These are phyloP conservation scores for Podila epigama DNA, from an alignment of 192 early-diverging fungal genomes.

Conservation along the genomic window DNA sequence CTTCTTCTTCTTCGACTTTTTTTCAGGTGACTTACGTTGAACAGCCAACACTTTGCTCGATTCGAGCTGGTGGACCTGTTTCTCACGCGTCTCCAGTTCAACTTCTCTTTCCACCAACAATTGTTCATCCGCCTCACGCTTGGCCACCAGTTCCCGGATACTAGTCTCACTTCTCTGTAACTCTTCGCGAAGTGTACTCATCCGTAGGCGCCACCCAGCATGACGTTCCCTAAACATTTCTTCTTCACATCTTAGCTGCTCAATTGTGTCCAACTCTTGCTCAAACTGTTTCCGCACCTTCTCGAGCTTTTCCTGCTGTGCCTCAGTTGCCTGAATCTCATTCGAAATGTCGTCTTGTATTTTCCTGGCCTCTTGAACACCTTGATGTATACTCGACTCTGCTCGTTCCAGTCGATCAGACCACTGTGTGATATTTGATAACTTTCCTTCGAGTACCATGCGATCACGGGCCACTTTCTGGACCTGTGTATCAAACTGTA, in stretches of 20 bases:
- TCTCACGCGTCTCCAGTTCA: slow-evolving; percentile 8
- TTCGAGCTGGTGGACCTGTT: slow-evolving; percentile 9
- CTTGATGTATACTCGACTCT: slow-evolving; percentile 9
- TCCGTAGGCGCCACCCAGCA: slow-evolving; percentile 32
- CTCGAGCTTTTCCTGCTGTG: slow-evolving; percentile 18
- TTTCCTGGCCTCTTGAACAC: not conserved
- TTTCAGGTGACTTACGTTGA: slow-evolving; percentile 28
- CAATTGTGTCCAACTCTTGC: slow-evolving; percentile 1
- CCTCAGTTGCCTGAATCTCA: slow-evolving; percentile 14
- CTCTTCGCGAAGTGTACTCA: not conserved
- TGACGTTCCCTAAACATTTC: slow-evolving; percentile 29
- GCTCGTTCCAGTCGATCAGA: slow-evolving; percentile 11
- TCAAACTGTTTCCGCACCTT: slow-evolving; percentile 15
- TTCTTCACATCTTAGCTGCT: slow-evolving; percentile 20
- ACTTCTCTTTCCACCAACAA: not conserved
- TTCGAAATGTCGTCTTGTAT: not conserved
- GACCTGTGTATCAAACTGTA: slow-evolving; percentile 24
- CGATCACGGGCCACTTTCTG: slow-evolving; percentile 20
- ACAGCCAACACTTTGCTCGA: slow-evolving; percentile 22
- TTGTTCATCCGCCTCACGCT: slow-evolving; percentile 8
- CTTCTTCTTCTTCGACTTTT: too few relatives aligned
- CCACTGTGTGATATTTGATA: not conserved
- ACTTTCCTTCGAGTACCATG: slow-evolving; percentile 18
- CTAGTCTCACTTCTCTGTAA: not conserved
- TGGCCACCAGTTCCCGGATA: slow-evolving; percentile 7